Percentiles rank a stretch among this genome's conserved stretches.
Evolutionary conservation across 2,329 filamentous ascomycete species (phyloP).

Genomic region (Fusarium drepaniforme): DNA sequence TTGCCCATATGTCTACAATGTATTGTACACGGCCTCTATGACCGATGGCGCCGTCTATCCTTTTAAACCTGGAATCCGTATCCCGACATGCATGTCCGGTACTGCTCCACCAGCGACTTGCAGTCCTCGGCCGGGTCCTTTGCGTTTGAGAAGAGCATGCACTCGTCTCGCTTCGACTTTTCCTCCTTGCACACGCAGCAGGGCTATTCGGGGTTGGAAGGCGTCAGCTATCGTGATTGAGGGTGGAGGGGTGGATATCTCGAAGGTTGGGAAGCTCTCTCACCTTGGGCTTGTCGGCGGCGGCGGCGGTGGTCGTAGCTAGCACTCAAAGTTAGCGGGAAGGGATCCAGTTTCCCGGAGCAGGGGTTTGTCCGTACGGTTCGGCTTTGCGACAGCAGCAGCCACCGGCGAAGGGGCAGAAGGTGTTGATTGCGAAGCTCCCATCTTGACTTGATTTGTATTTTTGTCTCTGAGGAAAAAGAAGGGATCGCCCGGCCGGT

Average conservation of each 20-base stretch:
- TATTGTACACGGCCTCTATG: slow-evolving; percentile 41
- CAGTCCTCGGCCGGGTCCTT: slow-evolving; percentile 88
- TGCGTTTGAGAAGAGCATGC: slow-evolving; percentile 95
- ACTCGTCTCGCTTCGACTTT: slow-evolving; percentile 93
- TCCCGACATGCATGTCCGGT: slow-evolving; percentile 91
- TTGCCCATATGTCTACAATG: slow-evolving; percentile 41
- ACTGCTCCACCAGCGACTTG: slow-evolving; percentile 83
- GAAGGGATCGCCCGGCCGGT: slow-evolving; percentile 21
- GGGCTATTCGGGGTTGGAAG: slow-evolving; percentile 67
- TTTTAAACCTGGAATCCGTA: slow-evolving; percentile 83
- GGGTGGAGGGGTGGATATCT: slow-evolving; percentile 30
- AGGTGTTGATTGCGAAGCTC: slow-evolving; percentile 33
- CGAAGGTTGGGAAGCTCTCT: slow-evolving; percentile 23
- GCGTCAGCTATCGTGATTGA: slow-evolving; percentile 26
- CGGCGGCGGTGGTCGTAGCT: slow-evolving; percentile 45
- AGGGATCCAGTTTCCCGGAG: not conserved
- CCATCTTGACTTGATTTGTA: slow-evolving; percentile 16
- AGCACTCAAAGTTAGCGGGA: slow-evolving; percentile 10
- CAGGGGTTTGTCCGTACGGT: slow-evolving; percentile 37
- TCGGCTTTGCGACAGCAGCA: slow-evolving; percentile 7
- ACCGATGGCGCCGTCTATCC: slow-evolving; percentile 7
- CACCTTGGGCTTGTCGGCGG: slow-evolving; percentile 60
- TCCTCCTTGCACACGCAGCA: slow-evolving; percentile 99
- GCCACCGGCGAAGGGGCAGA: slow-evolving; percentile 7
- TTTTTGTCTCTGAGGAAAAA: not conserved